Conservation (phyloP, 768 basidiomycete species). For the Suillus subluteus region DNA sequence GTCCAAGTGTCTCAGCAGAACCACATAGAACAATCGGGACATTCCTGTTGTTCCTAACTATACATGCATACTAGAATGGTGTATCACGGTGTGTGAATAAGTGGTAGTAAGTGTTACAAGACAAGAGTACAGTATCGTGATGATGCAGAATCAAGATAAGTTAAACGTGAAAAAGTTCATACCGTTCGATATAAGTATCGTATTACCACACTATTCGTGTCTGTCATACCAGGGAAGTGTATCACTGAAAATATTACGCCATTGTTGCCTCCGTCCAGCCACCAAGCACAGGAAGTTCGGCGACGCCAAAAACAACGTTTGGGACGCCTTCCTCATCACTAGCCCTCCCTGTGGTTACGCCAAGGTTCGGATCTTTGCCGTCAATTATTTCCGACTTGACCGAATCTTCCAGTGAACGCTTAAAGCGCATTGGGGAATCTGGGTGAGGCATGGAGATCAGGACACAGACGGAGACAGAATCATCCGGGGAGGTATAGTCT, state of each 20-base stretch:
- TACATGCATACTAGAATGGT: neutral
- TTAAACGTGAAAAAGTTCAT: neutral
- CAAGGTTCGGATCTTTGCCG: neutral
- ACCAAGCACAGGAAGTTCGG: conserved; percentile 34
- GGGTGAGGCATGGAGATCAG: conserved; percentile 61
- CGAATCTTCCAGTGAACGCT: conserved; percentile 20
- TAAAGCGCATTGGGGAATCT: conserved; percentile 20
- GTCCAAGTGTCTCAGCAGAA: neutral
- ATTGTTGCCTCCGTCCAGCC: neutral
- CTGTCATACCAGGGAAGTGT: neutral
- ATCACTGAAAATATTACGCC: neutral
- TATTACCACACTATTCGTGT: neutral
- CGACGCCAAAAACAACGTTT: conserved; percentile 52
- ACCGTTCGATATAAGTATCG: neutral
- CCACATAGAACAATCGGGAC: neutral
- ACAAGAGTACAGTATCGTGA: neutral
- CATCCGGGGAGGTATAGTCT: conserved; percentile 20
- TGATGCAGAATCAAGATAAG: neutral
- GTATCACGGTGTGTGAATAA: conserved; percentile 4
- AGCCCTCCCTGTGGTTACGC: conserved; percentile 22
- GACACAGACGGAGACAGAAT: conserved; percentile 56
- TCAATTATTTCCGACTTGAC: conserved; percentile 20
- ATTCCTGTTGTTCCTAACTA: neutral
- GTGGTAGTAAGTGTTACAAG: conserved; percentile 5
- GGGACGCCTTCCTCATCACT: conserved; percentile 44